These are phyloP conservation scores for Myriosclerotinia duriaeana DNA, from an alignment of 2,329 filamentous ascomycete genomes.

Conservation along the genomic window DNA sequence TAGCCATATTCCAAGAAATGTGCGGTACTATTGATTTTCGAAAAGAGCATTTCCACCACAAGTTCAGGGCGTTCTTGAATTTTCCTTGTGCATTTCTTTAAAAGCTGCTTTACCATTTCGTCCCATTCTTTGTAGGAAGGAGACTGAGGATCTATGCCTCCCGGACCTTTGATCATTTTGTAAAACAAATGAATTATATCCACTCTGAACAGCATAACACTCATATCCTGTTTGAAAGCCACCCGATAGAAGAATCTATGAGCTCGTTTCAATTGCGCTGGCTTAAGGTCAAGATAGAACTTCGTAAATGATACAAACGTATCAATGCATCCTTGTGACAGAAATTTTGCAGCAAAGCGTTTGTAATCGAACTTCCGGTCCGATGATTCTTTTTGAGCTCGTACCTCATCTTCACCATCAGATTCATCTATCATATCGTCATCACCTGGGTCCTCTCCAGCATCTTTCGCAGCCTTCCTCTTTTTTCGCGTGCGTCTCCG, in stretches of 20 bases:
- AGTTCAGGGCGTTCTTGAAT: constrained; percentile 82
- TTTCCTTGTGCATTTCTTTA: constrained; percentile 79
- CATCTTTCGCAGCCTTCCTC: constrained; percentile 60
- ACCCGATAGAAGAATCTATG: constrained; percentile 94
- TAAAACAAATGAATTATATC: constrained; percentile 89
- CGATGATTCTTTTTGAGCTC: constrained; percentile 67
- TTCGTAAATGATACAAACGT: constrained; percentile 80
- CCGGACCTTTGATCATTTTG: constrained; percentile 86
- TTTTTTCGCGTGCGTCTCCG: constrained; percentile 71
- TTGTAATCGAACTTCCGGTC: constrained; percentile 95
- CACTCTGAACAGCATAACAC: constrained; percentile 82
- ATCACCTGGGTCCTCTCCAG: constrained; percentile 46
- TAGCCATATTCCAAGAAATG: constrained; percentile 90
- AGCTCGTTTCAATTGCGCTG: constrained; percentile 80
- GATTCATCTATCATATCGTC: constrained; percentile 59
- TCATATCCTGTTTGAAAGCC: constrained; percentile 92
- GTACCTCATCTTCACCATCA: constrained; percentile 71
- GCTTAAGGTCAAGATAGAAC: constrained; percentile 77
- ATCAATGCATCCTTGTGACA: constrained; percentile 80
- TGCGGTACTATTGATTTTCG: constrained; percentile 79
- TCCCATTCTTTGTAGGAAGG: constrained; percentile 85
- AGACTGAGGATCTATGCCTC: constrained; percentile 66
- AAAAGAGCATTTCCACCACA: constrained; percentile 90
- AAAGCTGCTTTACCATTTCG: constrained; percentile 79
- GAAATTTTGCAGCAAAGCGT: constrained; percentile 77